These are phyloP conservation scores for Boletus huronensis DNA, from an alignment of 768 basidiomycete species.

Conservation along the genomic window DNA sequence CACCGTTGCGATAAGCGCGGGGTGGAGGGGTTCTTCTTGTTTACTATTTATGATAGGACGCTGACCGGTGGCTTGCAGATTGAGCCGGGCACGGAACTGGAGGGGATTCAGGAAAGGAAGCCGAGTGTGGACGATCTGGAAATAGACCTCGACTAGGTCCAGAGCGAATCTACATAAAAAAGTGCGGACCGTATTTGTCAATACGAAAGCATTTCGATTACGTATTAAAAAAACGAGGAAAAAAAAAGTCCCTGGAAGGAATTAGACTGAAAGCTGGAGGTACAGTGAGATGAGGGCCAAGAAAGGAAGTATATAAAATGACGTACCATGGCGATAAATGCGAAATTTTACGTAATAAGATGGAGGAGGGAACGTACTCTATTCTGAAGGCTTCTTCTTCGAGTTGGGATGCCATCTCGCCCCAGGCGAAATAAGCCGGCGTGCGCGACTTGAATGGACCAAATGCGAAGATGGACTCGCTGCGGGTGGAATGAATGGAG, in stretches of 20 bases:
- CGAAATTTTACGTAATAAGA: slow-evolving; percentile 30
- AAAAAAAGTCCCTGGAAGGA: slow-evolving; percentile 18
- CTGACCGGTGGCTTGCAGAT: slow-evolving; percentile 34
- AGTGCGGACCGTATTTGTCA: slow-evolving; percentile 9
- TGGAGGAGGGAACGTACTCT: slow-evolving; percentile 64
- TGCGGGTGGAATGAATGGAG: slow-evolving; percentile 26
- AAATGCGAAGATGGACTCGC: slow-evolving; percentile 37
- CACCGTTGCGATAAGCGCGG: slow-evolving; percentile 78
- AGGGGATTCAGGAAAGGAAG: slow-evolving; percentile 83
- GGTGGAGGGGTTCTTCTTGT: slow-evolving; percentile 52
- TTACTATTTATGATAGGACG: slow-evolving; percentile 20
- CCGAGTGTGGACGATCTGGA: slow-evolving; percentile 88
- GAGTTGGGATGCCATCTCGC: slow-evolving; percentile 67
- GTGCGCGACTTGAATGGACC: slow-evolving; percentile 32
- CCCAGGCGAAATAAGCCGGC: slow-evolving; percentile 67
- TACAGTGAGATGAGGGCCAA: slow-evolving; percentile 21
- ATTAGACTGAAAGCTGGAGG: slow-evolving; percentile 8
- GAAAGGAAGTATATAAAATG: slow-evolving; percentile 16
- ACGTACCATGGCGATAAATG: slow-evolving; percentile 23
- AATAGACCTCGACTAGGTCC: slow-evolving; percentile 93
- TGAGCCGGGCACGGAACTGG: slow-evolving; percentile 72
- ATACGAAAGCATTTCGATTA: no score
- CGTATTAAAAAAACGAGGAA: no score
- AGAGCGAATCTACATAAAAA: slow-evolving; percentile 66
- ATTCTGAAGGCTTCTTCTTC: slow-evolving; percentile 70